Evolutionary conservation across 2,329 filamentous ascomycete genomes (phyloP).

Genomic region (Pestalotiopsis sp.): DNA sequence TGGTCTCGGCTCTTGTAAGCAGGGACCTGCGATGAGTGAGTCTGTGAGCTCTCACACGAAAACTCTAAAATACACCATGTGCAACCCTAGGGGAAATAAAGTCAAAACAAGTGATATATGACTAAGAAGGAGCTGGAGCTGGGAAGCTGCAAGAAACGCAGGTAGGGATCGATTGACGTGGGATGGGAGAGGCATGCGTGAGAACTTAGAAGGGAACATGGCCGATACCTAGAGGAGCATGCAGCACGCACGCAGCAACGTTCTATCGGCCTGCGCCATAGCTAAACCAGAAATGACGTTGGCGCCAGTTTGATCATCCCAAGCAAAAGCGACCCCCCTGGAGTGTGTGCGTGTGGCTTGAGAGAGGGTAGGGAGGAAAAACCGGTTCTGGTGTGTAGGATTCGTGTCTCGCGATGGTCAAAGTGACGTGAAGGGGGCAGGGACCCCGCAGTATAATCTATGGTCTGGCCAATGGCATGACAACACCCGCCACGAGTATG

Average conservation of each 20-base stretch:
- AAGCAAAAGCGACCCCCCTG: not conserved
- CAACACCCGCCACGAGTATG: not conserved
- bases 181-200: too few relatives aligned
- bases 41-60: not conserved
- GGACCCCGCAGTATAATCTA: constrained; percentile 10
- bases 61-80: not conserved
- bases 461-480: not conserved
- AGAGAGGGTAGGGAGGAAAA: constrained; percentile 21
- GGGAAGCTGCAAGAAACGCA: too few relatives aligned
- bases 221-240: too few relatives aligned
- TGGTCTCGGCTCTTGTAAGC: not conserved
- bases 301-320: constrained; percentile 20
- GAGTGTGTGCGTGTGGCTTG: constrained; percentile 26
- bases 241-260: not conserved
- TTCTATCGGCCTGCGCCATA: constrained; percentile 14
- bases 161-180: too few relatives aligned
- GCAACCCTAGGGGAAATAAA: too few relatives aligned
- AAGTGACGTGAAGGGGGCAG: constrained; percentile 13
- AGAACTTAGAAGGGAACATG: too few relatives aligned
- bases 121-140: too few relatives aligned
- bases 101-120: too few relatives aligned
- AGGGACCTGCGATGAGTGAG: not conserved
- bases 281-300: constrained; percentile 31
- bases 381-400: constrained; percentile 23
- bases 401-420: constrained; percentile 2